Evolutionary conservation across 2,329 filamentous ascomycete species (phyloP).

Genomic region (Kalaharituber pfeilii): DNA sequence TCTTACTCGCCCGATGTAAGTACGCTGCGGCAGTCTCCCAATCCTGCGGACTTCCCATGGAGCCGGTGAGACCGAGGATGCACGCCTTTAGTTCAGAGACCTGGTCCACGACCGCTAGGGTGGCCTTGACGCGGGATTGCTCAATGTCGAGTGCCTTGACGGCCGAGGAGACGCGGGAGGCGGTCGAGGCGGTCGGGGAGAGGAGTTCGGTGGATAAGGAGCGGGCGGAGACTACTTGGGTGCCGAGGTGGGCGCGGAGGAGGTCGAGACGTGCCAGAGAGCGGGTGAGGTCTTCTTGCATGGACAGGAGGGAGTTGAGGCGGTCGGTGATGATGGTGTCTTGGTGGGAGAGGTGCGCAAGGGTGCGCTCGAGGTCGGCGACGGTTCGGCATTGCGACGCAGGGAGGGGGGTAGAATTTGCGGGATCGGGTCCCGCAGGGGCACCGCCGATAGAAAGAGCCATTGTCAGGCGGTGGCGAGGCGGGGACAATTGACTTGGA

Average conservation of each 20-base stretch:
- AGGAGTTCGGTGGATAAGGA: constrained; percentile 83
- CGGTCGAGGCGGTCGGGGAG: constrained; percentile 66
- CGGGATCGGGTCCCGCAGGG: neutral
- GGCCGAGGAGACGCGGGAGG: constrained; percentile 65
- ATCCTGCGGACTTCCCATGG: constrained; percentile 94
- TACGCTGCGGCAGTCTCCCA: constrained; percentile 95
- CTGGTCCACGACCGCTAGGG: constrained; percentile 81
- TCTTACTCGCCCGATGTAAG: constrained; percentile 61
- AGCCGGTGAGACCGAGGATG: constrained; percentile 80
- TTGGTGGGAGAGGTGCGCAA: constrained; percentile 56
- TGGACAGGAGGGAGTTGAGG: constrained; percentile 59
- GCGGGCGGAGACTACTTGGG: constrained; percentile 69
- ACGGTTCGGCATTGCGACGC: constrained; percentile 33
- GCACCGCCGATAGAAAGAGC: neutral
- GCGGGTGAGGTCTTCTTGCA: constrained; percentile 70
- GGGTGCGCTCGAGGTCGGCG: constrained; percentile 59
- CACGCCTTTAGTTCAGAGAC: constrained; percentile 94
- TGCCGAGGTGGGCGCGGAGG: constrained; percentile 69
- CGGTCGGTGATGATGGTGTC: constrained; percentile 57
- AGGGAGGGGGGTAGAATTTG: constrained; percentile 1
- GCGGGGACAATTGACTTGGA: too few species aligned
- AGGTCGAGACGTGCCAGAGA: constrained; percentile 78
- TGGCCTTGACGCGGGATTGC: constrained; percentile 79
- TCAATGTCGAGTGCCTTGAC: constrained; percentile 80
- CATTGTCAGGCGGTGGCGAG: too few species aligned